Conservation (phyloP, 2,329 filamentous ascomycete species). For the Alternaria arborescens region DNA sequence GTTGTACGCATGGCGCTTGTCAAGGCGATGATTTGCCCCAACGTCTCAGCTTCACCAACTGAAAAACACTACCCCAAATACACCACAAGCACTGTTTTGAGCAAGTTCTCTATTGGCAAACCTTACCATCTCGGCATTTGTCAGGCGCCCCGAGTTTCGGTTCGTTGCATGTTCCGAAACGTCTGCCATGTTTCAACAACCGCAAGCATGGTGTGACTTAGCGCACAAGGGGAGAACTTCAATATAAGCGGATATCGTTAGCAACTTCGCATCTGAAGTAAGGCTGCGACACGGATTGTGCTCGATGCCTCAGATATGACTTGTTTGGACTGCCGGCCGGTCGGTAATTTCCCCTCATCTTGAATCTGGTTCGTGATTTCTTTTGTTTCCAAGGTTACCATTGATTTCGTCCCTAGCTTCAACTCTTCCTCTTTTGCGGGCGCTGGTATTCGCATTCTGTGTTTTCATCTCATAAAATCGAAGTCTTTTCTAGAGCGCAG, state of each 20-base stretch:
- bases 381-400: neutral
- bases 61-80: neutral
- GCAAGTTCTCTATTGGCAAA: neutral
- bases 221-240: slow-evolving; percentile 8
- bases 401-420: neutral
- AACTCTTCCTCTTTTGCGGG: neutral
- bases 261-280: neutral
- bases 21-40: neutral
- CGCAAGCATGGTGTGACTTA: slow-evolving; percentile 11
- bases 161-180: slow-evolving; percentile 19
- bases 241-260: slow-evolving; percentile 8
- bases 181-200: slow-evolving; percentile 17
- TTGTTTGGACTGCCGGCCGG: neutral
- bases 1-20: neutral
- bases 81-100: slow-evolving; percentile 8
- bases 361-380: neutral
- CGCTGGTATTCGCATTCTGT: neutral
- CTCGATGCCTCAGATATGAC: neutral
- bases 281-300: slow-evolving; percentile 12
- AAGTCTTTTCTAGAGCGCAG: neutral
- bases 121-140: neutral
- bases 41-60: neutral
- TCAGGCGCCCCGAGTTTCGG: slow-evolving; percentile 8
- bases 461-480: neutral
- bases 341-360: neutral